phyloP scores from a whole-genome alignment of 1,284 basidiomycete genomes.

The Gymnopus androsaceus region DNA sequence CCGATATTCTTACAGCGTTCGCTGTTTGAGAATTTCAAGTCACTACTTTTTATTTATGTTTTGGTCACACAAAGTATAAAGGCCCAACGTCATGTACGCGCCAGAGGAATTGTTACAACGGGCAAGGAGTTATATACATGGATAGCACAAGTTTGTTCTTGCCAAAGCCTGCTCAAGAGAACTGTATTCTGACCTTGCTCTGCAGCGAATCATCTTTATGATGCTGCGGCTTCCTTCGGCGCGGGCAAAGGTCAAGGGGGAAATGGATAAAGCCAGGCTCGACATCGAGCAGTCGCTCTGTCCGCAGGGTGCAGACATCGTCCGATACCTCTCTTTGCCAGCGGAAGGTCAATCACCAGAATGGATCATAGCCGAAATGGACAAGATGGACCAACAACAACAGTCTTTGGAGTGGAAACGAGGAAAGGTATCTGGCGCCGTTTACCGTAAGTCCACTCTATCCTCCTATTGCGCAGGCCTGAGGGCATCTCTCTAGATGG shows the following conservation, averaged over 20 bases:
- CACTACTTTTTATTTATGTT: conserved; percentile 64
- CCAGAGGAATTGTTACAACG: conserved; percentile 61
- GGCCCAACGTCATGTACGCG: conserved; percentile 70
- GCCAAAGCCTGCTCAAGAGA: not conserved
- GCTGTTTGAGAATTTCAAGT: conserved; percentile 55
- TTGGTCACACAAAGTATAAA: conserved; percentile 52
- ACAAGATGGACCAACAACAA: conserved; percentile 69
- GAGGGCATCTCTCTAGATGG: conserved; percentile 58
- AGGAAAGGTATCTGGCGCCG: conserved; percentile 85
- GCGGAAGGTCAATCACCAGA: conserved; percentile 66
- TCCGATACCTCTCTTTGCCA: conserved; percentile 70
- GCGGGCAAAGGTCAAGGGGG: conserved; percentile 64
- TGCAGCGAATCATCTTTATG: conserved; percentile 61
- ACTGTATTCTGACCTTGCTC: not conserved
- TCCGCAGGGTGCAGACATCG: conserved; percentile 59
- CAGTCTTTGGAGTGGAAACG: conserved; percentile 58
- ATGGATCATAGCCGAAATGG: conserved; percentile 82
- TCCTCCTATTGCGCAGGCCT: not conserved
- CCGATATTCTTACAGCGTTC: not conserved
- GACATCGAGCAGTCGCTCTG: conserved; percentile 73
- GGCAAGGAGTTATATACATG: conserved; percentile 58
- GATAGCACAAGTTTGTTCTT: conserved; percentile 52
- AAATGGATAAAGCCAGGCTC: conserved; percentile 68
- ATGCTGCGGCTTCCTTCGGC: conserved; percentile 70
- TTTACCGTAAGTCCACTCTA: conserved; percentile 75